Base-by-base conservation (phyloP, 2,329 filamentous ascomycete genomes). In the Fusarium avenaceum region DNA sequence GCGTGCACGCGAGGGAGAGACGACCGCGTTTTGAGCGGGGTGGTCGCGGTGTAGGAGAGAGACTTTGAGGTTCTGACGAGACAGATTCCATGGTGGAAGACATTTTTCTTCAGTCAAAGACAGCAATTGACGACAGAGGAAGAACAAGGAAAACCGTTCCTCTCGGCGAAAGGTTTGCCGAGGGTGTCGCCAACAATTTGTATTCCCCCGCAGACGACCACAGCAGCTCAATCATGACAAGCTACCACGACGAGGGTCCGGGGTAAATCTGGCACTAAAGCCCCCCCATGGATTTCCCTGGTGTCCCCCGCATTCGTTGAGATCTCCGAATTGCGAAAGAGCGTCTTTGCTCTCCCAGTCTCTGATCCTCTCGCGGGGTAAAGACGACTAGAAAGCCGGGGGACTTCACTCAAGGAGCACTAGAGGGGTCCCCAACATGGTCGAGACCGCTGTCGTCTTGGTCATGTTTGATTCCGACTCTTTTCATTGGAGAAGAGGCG, bases 161-260 rank as follows among this genome's bases (percentile, higher is more conserved):
- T 47, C 57, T 47, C 35, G 32, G n/a, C 6, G 56, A 52, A 39
- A 57, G 24, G 57, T 38, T 62, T 20, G 33, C 57, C 50, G 46
- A 67, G 57, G 63, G 63, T 57, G 42, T 66, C 35, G 38, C 38
- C 57, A 66, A 67, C 63, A 61, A 66, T 66, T 67, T 66, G 63
- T 66, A 66, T 67, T 46, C 46, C 62, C 55, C 63, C 55, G 39
- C 51, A 42, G 47, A 59, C 30, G 33, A 38, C 26, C 19, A 52
- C 46, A 56, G 46, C 28, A 20, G 53, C 46, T 35, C 33, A n/a
- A 35, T 15, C 33, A 35, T 35, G 8, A 9, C 33, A 38, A 17
- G 32, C 63, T 49, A 67, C 46, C 57, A n/a, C 32, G 20, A 49
- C 22, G 33, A 48, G 15, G 10, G 58, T 67, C 63, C 24, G 38